Conservation (phyloP, 805 yeast genomes). For the Jamesozyma hellenica region DNA sequence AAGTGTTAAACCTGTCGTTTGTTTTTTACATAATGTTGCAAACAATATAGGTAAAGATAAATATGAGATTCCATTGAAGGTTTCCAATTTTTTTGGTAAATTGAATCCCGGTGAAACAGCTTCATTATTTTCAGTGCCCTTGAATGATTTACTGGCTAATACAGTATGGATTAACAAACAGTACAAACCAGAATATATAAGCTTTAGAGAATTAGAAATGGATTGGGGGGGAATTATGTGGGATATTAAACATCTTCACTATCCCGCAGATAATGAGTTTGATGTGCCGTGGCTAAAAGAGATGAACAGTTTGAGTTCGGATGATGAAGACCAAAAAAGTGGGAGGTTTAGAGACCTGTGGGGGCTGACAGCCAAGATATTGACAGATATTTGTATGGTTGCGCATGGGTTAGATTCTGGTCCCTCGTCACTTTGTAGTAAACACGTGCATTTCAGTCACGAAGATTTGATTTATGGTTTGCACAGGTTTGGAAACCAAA, state of each 20-base stretch:
- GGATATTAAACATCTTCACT: conserved; percentile 52
- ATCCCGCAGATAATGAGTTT: conserved; percentile 41
- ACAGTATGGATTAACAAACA: conserved; percentile 6
- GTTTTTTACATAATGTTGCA: conserved; percentile 37
- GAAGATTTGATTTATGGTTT: conserved; percentile 56
- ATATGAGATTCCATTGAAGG: conserved; percentile 27
- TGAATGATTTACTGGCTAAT: conserved; percentile 44
- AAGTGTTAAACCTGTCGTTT: conserved; percentile 75
- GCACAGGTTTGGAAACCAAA: conserved; percentile 44
- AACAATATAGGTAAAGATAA: background rate
- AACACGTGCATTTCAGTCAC: conserved; percentile 26
- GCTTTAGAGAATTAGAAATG: conserved; percentile 28
- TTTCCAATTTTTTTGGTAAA: conserved; percentile 28
- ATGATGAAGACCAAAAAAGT: conserved; percentile 34
- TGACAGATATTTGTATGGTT: conserved; percentile 59
- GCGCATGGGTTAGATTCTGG: conserved; percentile 38
- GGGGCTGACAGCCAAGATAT: conserved; percentile 74
- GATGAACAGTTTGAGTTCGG: conserved; percentile 50
- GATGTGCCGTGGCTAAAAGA: conserved; percentile 59
- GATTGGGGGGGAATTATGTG: conserved; percentile 69
- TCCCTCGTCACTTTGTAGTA: background rate
- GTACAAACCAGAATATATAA: conserved; percentile 27
- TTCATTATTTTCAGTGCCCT: conserved; percentile 59
- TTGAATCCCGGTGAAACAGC: conserved; percentile 74
- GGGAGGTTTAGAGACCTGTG: conserved; percentile 55